Evolutionary conservation across 495 filamentous ascomycete genomes (phyloP).

Genomic region (Tuber aestivum): DNA sequence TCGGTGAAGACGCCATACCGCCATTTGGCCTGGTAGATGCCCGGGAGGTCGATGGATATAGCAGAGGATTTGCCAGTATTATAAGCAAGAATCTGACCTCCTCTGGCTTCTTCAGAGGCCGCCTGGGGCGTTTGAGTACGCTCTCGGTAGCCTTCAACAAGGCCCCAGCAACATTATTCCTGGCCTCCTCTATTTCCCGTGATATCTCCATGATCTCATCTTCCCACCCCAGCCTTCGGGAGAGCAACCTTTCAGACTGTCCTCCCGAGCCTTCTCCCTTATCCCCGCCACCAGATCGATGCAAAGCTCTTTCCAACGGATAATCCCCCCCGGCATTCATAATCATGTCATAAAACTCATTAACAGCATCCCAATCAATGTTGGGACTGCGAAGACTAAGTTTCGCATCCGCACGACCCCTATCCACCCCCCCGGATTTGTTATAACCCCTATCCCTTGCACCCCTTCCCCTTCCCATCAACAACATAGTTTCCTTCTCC

Average conservation of each 20-base stretch:
- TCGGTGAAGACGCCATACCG: slow-evolving; percentile 25
- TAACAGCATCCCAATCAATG: slow-evolving; percentile 68
- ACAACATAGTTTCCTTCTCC: slow-evolving; percentile 39
- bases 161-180: slow-evolving; percentile 59
- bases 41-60: slow-evolving; percentile 49
- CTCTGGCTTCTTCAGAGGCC: slow-evolving; percentile 60
- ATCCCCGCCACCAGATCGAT: not conserved
- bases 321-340: slow-evolving; percentile 54
- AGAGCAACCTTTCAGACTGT: slow-evolving; percentile 42
- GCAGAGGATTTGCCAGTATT: slow-evolving; percentile 71
- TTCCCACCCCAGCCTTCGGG: slow-evolving; percentile 40
- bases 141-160: slow-evolving; percentile 78
- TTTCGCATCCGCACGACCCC: slow-evolving; percentile 18
- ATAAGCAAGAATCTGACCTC: slow-evolving; percentile 80
- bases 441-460: slow-evolving; percentile 20
- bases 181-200: slow-evolving; percentile 58
- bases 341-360: slow-evolving; percentile 71
- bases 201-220: slow-evolving; percentile 49
- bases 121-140: slow-evolving; percentile 76
- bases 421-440: slow-evolving; percentile 12
- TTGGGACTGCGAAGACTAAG: slow-evolving; percentile 53
- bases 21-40: slow-evolving; percentile 31
- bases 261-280: slow-evolving; percentile 1
- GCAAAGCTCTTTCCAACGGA: not conserved
- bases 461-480: slow-evolving; percentile 20